Base-by-base conservation (phyloP, 1,284 basidiomycete species). In the Apiotrichum porosum region DNA sequence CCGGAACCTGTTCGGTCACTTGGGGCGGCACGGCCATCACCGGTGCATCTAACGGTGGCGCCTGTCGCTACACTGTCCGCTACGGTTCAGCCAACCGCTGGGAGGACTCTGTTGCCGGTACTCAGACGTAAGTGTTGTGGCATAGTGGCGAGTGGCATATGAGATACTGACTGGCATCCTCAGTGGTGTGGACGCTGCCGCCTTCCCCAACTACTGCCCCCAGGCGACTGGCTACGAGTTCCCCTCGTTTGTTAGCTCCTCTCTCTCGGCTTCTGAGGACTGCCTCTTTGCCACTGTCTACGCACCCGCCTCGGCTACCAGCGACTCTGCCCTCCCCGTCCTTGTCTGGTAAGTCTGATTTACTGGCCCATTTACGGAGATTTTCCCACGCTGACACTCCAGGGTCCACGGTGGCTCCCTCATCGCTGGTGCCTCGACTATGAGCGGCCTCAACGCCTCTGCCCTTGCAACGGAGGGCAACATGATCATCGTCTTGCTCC, bases 341-440 rank as follows among this genome's bases (percentile, higher is more conserved):
- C 65, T 87, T 51, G 71, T 86, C 52, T 88, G 85, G 86, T 72
- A 34, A 51, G 66, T 60, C 18, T 12, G n/a, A 14, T 22, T 26
- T 26, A 13, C 10, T 13, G 21, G 24, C 6, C 31, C 34, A 28
- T 17, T 4, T 4, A n/a, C n/a, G n/a, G n/a, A n/a, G n/a, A n/a
- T n/a, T n/a, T n/a, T n/a, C n/a, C n/a, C n/a, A n/a, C 26, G 12
- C 26, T 12, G 8, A 28, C 26, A 6, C 26, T 28, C 28, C 52
- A 88, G 88, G 87, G 78, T 91, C 43, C 89, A 91, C 59, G 91
- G 91, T n/a, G 91, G 91, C 22, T 90, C 88, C 0, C 91, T 88
- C 68, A 71, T 82, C 35, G 58, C 75, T 5, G 90, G 91, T 10
- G 47, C 83, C 17, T 83, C 85, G 0, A 83, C 81, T 4, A 81